Evolutionary conservation across 495 filamentous ascomycete genomes (phyloP), one percentile per base, ranked within the genome.

Genomic region (Annulohypoxylon stygium): DNA sequence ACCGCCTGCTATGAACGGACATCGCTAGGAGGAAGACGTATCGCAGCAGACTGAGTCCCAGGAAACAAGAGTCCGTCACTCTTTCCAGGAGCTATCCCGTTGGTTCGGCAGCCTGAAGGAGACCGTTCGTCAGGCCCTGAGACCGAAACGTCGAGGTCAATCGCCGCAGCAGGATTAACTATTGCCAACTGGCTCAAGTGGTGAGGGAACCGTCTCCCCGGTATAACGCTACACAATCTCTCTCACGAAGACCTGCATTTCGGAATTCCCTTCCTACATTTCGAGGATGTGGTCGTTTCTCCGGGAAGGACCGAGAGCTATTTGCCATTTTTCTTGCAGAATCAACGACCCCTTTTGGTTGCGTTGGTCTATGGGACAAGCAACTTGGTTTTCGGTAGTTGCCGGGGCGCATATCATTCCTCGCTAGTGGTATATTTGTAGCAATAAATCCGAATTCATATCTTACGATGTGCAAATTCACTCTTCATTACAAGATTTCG

Each of bases 1-100:
- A 1, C 79, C 79, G 55, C 79, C 79, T 61, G 74, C 79, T 61
- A 77, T 77, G 73, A 81, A 81, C 50, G 79, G 79, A 39, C 79
- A 79, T 74, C 77, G 77, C 67, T 79, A 79, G 77, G 77, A 61
- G 51, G 71, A 65, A 30, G 75, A 76, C 26, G 48, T 37, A 67
- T 48, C 62, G 54, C 60, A 73, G 47, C 60, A 51, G 72, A 3
- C 30, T 30, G 3, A 30, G 30, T 30, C 30, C 30, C 67, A 70
- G 63, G 54, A 23, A 67, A 63, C 37, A 7, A 47, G 63, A 25
- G 12, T 74, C 23, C 47, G 25, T 16, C 51, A 63, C 25, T 14
- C 54, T 55, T 43, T 74, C 43, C 65, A 25, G 9, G 48, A 61
- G 33, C 16, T 76, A 14, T 37, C 65, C 37, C 57, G 33, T 3